Evolutionary conservation across 306 rosid genomes (phyloP).

Genomic region (Dalbergia cultrata): DNA sequence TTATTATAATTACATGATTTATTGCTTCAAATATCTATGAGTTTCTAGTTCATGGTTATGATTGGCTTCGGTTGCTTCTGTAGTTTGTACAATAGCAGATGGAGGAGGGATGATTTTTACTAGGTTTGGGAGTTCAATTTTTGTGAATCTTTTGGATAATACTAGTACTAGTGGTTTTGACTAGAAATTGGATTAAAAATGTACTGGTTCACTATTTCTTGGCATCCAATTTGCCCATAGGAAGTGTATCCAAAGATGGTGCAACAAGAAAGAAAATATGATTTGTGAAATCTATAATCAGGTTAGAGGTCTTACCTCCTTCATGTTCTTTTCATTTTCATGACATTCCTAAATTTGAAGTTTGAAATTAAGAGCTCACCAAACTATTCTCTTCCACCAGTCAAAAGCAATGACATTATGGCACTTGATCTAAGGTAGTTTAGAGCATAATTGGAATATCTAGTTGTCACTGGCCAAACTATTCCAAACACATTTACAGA

Average conservation of each 20-base stretch:
- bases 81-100: neutral
- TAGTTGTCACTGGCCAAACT: neutral
- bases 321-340: neutral
- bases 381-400: constrained; percentile 53
- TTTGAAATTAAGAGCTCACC: constrained; percentile 40
- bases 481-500: neutral
- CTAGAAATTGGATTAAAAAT: constrained; percentile 14
- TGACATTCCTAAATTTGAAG: neutral
- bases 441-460: constrained; percentile 7
- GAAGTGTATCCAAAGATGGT: constrained; percentile 49
- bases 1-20: neutral
- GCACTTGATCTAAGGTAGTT: constrained; percentile 53
- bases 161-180: neutral
- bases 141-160: neutral
- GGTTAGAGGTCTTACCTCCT: constrained; percentile 37
- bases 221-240: constrained; percentile 46
- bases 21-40: constrained; percentile 12
- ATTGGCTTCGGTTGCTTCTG: neutral
- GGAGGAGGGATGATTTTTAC: neutral
- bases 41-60: neutral
- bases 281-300: constrained; percentile 56
- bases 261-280: constrained; percentile 52
- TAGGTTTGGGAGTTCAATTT: neutral
- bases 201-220: constrained; percentile 3
- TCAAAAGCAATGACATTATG: constrained; percentile 45